These are phyloP conservation scores for Ampelocalamus luodianensis DNA, from an alignment of 176 grass and related monocot genomes.

Conservation along the genomic window DNA sequence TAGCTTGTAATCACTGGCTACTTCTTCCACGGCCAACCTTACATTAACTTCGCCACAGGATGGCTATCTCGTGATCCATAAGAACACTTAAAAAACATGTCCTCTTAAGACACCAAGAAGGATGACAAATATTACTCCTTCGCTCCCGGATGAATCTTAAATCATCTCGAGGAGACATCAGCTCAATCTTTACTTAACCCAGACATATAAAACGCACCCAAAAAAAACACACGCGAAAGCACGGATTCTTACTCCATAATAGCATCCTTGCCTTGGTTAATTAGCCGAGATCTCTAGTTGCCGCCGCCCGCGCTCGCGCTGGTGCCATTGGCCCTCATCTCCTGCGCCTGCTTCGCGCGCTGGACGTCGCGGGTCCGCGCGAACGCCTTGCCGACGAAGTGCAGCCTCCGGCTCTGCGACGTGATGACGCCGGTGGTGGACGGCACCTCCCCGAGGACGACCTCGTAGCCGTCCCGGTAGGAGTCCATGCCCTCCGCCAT, in stretches of 20 bases:
- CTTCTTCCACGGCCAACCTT: conserved; percentile 27
- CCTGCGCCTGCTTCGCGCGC: conserved; percentile 25
- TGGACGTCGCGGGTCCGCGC: conserved; percentile 33
- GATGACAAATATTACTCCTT: conserved; percentile 1
- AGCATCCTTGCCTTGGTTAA: not conserved
- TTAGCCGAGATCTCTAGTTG: not conserved
- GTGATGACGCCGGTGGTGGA: conserved; percentile 73
- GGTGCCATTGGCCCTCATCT: conserved; percentile 10
- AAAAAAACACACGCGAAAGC: not conserved
- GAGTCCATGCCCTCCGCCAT: conserved; percentile 82
- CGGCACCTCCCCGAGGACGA: conserved; percentile 60
- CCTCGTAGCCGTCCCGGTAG: conserved; percentile 84
- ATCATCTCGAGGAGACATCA: conserved; percentile 75
- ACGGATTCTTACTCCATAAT: not conserved
- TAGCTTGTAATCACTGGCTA: not conserved
- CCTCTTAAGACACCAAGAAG: not conserved
- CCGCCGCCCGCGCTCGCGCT: conserved; percentile 24
- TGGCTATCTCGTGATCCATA: conserved; percentile 30
- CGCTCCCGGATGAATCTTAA: conserved; percentile 82
- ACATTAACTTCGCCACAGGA: not conserved
- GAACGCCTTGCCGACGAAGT: conserved; percentile 49
- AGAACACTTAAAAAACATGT: conserved; percentile 26
- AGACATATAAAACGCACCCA: not conserved
- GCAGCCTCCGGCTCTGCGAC: conserved; percentile 59
- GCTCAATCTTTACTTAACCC: not conserved